Base-by-base conservation (phyloP, 2,329 filamentous ascomycete genomes). In the Scedosporium dehoogii region DNA sequence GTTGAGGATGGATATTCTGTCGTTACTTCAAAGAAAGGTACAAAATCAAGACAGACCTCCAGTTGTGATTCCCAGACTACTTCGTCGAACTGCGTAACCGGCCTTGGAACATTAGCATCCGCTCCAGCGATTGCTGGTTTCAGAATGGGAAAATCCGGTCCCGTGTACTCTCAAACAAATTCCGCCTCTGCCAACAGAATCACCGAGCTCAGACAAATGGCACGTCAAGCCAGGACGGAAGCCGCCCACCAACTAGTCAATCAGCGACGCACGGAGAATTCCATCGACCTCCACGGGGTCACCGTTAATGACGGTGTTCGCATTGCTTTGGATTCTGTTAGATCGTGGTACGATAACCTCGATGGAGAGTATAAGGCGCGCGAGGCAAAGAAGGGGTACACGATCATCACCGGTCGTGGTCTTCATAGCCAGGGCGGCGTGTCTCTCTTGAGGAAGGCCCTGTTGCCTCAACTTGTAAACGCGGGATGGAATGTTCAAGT, bases 401-500 rank as follows among this genome's bases (percentile, higher is more conserved):
- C 82, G 46, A 86, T 97, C 64, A 83, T 97, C 61, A 96, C 92
- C 3, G 93, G 93, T 0, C 71, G 87, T 14, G 93, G 93, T 1
- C 81, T 81, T 61, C 93, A 97, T 73, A 94, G 86, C 68, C 81
- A 85, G 57, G 86, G 88, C 60, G 91, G 92, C 0, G 87, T 84
- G 62, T 90, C 89, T 1, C 86, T 85, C 67, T 73, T 97, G 64
- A 88, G 92, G 4, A 88, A 88, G 63, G 89, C 89, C 16, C 92
- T 97, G n/a, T 86, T 83, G 57, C 87, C 85, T 69, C 87, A 86
- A 70, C 77, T 97, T 51, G 80, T 86, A 46, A 81, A 84, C 55
- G 90, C 93, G 64, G 92, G 92, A 0, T 97, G 93, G 93, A 91
- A 84, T 70, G 78, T 94, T 41, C 84, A 91, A 71, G 81, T 89